Evolutionary conservation across 495 filamentous ascomycete species (phyloP), one percentile per base, ranked within the genome.

Genomic region (Copromyces sp.): DNA sequence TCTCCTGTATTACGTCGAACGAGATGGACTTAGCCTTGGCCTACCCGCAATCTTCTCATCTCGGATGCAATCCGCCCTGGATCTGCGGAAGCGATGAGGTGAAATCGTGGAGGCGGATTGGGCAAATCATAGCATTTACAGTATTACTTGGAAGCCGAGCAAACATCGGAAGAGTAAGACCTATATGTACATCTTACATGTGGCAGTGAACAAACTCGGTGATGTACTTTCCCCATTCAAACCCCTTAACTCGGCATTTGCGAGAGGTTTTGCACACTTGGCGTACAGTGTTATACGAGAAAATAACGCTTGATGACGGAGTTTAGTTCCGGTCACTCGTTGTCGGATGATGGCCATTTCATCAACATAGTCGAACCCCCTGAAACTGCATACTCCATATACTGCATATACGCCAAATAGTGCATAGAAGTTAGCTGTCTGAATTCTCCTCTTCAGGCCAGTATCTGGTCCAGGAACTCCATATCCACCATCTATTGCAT

Each of bases 21-120:
- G 14, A 65, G 24, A 32, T 65, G 53, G 14, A 17, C 53, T 35
- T 17, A 4, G 5, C 14, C 29, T 35, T 65, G 53, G 14, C 20
- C 70, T 16, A 41, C 71, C 71, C 9, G 71, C 61, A 69, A 40
- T 38, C 14, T 65, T 32, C 29, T 69, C 71, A 69, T 72, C 61
- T 44, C 71, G 39, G 71, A 47, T 69, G 71, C 61, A 40, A 32
- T 38, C 65, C 4, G 20, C 38, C 65, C 71, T 68, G 61, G 32
- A 40, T 24, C 24, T 9, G 35, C 53, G 53, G 12, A 35, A 65
- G 29, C 29, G 14, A 35, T 65, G 53, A 35, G 11, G 53, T 65
- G 29, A 35, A 35, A 65, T 65, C 29, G 44, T 65, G 16, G 14
- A 9, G 53, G 14, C 53, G 14, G 53, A 6, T 35, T 37, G 53